Conservation (phyloP, 1,284 basidiomycete genomes). For the Cutaneotrichosporon sp. region DNA sequence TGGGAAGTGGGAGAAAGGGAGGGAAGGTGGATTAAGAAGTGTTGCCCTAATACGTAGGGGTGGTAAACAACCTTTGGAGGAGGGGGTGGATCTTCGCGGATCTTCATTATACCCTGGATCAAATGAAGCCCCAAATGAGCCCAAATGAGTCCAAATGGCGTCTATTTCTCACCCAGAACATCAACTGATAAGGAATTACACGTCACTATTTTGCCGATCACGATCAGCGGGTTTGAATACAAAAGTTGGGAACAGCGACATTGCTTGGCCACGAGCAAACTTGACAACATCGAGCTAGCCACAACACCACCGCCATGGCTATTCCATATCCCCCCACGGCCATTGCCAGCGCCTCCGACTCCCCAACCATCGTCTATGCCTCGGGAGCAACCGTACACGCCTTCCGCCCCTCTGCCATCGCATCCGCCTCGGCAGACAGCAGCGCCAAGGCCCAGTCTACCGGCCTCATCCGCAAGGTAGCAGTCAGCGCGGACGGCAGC, state of each 20-base stretch:
- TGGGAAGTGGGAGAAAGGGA: background rate
- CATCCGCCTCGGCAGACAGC: conserved; percentile 15
- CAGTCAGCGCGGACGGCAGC: conserved; percentile 52
- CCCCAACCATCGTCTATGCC: conserved; percentile 7
- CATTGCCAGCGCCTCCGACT: conserved; percentile 12
- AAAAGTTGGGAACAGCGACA: background rate
- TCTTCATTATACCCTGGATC: too few relatives aligned
- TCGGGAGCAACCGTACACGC: conserved; percentile 13
- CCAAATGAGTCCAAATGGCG: too few relatives aligned
- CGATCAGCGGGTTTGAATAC: too few relatives aligned
- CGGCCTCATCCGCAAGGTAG: conserved; percentile 58
- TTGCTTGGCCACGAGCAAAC: too few relatives aligned
- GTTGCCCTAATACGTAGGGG: too few relatives aligned
- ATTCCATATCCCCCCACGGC: conserved; percentile 17
- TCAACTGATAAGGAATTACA: too few relatives aligned
- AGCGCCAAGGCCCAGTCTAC: conserved; percentile 7
- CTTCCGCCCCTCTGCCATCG: conserved; percentile 2
- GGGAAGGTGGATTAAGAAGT: too few relatives aligned
- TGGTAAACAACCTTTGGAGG: too few relatives aligned
- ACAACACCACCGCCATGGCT: background rate
- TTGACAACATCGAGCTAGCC: background rate
- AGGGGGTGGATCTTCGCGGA: too few relatives aligned
- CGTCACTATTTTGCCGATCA: too few relatives aligned
- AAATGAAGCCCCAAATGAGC: too few relatives aligned
- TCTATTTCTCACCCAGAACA: too few relatives aligned